Conservation (phyloP, 2,329 filamentous ascomycete species). For the Penicillium sp. region DNA sequence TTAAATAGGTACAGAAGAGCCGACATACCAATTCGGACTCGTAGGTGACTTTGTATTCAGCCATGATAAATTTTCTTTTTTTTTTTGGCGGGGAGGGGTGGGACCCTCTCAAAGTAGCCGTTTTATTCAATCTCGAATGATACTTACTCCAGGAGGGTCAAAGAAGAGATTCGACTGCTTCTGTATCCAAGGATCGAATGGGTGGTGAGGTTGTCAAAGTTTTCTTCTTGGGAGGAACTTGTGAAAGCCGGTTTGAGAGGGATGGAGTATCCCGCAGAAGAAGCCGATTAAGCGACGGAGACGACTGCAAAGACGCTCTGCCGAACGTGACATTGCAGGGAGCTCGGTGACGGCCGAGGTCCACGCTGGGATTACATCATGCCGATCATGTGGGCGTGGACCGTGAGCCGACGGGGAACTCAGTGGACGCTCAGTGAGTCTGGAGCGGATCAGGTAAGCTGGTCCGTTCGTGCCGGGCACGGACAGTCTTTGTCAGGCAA, state of each 20-base stretch:
- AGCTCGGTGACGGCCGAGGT: constrained; percentile 16
- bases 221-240: no score
- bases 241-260: not conserved
- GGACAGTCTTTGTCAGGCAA: no score
- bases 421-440: no score
- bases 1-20: not conserved
- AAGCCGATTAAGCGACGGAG: not conserved
- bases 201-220: no score
- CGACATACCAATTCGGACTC: constrained; percentile 21
- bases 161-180: no score
- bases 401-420: no score
- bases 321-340: constrained; percentile 2
- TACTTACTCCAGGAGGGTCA: not conserved
- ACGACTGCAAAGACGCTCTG: not conserved
- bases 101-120: constrained; percentile 26
- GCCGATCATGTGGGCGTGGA: constrained; percentile 15
- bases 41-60: constrained; percentile 65
- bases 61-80: constrained; percentile 43
- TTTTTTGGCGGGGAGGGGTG: no score
- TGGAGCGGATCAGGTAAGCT: no score
- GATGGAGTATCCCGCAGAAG: not conserved
- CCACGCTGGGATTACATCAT: constrained; percentile 19
- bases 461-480: no score
- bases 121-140: not conserved
- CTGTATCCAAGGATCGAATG: no score